Conservation (phyloP, 2,329 filamentous ascomycete genomes). For the Trichoderma gracile region DNA sequence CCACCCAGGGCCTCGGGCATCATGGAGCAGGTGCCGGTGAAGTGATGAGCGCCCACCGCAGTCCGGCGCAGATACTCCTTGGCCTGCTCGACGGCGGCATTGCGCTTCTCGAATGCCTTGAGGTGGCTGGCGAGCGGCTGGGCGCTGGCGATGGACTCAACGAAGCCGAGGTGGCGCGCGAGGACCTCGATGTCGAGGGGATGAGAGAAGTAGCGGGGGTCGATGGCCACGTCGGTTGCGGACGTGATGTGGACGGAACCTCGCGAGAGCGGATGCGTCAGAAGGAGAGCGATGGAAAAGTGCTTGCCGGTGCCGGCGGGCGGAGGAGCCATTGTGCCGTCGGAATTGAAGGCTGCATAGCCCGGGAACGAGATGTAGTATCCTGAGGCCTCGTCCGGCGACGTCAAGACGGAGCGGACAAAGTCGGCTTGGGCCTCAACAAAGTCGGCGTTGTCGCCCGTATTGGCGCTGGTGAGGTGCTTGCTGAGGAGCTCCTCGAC, state of each 20-base stretch:
- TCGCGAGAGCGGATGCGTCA: slow-evolving; percentile 61
- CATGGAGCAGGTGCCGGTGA: slow-evolving; percentile 52
- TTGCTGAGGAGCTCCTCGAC: slow-evolving; percentile 17
- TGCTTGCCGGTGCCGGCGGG: slow-evolving; percentile 47
- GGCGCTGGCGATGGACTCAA: slow-evolving; percentile 41
- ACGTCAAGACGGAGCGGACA: slow-evolving; percentile 18
- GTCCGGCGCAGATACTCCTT: slow-evolving; percentile 36
- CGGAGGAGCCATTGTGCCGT: slow-evolving; percentile 27
- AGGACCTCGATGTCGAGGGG: slow-evolving; percentile 58
- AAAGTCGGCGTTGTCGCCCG: not conserved
- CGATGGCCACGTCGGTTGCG: slow-evolving; percentile 47
- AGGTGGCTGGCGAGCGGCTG: slow-evolving; percentile 44
- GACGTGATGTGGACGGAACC: slow-evolving; percentile 58
- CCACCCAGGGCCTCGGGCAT: slow-evolving; percentile 45
- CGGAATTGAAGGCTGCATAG: slow-evolving; percentile 34
- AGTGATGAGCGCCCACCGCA: slow-evolving; percentile 47
- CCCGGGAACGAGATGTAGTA: slow-evolving; percentile 22
- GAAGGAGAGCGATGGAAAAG: slow-evolving; percentile 56
- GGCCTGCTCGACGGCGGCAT: slow-evolving; percentile 39
- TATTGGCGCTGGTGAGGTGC: not conserved
- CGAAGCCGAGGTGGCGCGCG: slow-evolving; percentile 45
- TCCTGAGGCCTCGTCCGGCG: slow-evolving; percentile 14
- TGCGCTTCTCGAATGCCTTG: slow-evolving; percentile 38
- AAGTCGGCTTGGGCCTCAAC: slow-evolving; percentile 17
- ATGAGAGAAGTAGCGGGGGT: slow-evolving; percentile 57